Evolutionary conservation across 306 rosid genomes (phyloP), one percentile per base, ranked within the genome.

Genomic region (Vigna mungo): DNA sequence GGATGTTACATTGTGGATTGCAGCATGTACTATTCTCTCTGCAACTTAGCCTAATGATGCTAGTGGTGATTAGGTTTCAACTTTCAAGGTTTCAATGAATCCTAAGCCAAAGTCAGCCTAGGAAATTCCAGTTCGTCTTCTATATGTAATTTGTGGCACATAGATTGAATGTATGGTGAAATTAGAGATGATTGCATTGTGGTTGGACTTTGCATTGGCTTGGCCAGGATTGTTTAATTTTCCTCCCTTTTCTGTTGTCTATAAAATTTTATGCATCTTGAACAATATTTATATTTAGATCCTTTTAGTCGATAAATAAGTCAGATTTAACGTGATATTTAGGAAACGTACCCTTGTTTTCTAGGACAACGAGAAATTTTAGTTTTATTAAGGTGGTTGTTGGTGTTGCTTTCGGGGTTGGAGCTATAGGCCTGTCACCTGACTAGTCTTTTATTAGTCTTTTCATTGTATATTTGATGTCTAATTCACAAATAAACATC

Each of bases 381-480:
- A 34, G 37, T 34, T 34, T 34, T 34, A 34, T 34, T 34, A 4
- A 34, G 37, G 37, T 34, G 37, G 7, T 34, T 34, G 37, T 1
- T 41, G 46, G 12, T 41, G 46, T 39, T 9, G 46, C 13, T 2
- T 41, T 9, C 12, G 46, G 9, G 13, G 46, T 41, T 41, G 46
- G 13, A 41, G 46, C 2, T 9, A 41, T 41, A 11, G 3, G 46
- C 46, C 46, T 41, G 10, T 41, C 46, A 41, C 2, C 13, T 46
- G 55, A 58, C 32, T 75, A 39, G 9, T 27, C 46, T 68, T 41
- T 58, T 61, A 7, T 23, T 51, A 39, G n/a, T 68, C 8, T 49
- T 34, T 74, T 62, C 36, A 51, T 43, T 75, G 64, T 20, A 49
- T 10, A 60, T 70, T 49, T 60, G 52, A 59, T 69, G 46, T 44